Base-by-base conservation (phyloP, 139 green algal species). In the Ettlia oleoabundans region DNA sequence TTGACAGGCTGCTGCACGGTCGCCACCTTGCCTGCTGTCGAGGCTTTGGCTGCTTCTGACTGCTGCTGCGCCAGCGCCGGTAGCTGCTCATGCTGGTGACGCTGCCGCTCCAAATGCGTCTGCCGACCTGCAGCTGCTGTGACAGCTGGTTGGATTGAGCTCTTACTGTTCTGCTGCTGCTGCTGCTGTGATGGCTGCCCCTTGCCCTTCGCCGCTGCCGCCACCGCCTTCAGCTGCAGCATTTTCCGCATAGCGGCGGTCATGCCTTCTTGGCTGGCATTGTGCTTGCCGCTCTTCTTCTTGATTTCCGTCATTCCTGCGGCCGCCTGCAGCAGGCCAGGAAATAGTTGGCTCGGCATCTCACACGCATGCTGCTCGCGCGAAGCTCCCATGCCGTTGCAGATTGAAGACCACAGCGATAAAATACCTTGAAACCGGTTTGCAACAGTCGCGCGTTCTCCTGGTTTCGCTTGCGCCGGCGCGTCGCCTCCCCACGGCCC, bases 141-240 rank as follows among this genome's bases (percentile, higher is more conserved):
- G 15, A n/a, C 58, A 35, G 58, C 58, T 65, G 58, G 58, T n/a
- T n/a, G 22, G 18, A 26, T 35, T 8, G 8, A 13, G 5, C 53
- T 32, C 22, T 24, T 32, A 24, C 22, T 5, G 6, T 5, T 63
- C 8, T 63, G 53, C 28, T 28, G 53, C 53, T 3, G 53, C 8
- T n/a, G 53, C 53, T 5, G 53, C 8, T 33, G 58, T 35, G 58
- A 5, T 18, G 28, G 28, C 63, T 3, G 4, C 32, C 63, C 63
- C 33, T 7, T 32, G 28, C 63, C 30, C 26, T 26, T 18, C 6
- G 33, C 28, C 21, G 30, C 70, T 40, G 42, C 70, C 30, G 70
- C 70, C 19, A 42, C 70, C n/a, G 70, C 70, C 70, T 77, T 77
- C 2, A 77, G 70, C 70, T 77, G 70, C 28, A 77, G 42, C 70